These are phyloP conservation scores for Solanum sitiens DNA, from an alignment of 257 asterid species.

Conservation along the genomic window DNA sequence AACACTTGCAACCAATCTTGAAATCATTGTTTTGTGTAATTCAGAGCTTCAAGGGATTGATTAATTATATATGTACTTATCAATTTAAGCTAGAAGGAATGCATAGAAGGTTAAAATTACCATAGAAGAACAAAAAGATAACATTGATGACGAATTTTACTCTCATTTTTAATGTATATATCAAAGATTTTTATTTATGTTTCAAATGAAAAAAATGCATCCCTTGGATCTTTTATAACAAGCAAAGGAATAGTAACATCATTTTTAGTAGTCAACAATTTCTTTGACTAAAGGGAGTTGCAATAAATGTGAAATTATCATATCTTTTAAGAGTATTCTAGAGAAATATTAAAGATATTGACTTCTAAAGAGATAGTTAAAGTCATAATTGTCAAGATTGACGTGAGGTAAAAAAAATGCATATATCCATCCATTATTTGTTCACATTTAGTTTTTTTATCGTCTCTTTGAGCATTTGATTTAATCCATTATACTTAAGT, in stretches of 20 bases:
- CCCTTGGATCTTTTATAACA: not conserved
- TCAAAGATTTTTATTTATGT: not conserved
- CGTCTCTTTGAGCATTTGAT: not conserved
- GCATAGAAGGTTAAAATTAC: not conserved
- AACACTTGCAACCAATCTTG: not conserved
- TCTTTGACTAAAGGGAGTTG: not conserved
- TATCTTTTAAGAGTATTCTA: not conserved
- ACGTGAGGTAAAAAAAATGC: too few relatives aligned
- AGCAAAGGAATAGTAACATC: not conserved
- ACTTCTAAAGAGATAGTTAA: not conserved
- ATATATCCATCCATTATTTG: not conserved
- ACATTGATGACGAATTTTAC: too few relatives aligned
- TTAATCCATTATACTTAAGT: not conserved
- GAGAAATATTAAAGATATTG: not conserved
- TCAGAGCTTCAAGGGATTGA: not conserved
- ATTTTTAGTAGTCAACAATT: not conserved
- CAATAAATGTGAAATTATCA: not conserved
- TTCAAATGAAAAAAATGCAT: not conserved
- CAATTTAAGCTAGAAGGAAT: not conserved
- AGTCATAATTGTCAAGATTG: not conserved
- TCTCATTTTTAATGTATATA: not conserved
- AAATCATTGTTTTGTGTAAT: not conserved
- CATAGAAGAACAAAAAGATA: not conserved
- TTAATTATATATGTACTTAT: not conserved
- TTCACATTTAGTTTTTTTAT: not conserved